Evolutionary conservation across 495 filamentous ascomycete species (phyloP), one percentile per base, ranked within the genome.

Genomic region (Hypoxylon perforatum): DNA sequence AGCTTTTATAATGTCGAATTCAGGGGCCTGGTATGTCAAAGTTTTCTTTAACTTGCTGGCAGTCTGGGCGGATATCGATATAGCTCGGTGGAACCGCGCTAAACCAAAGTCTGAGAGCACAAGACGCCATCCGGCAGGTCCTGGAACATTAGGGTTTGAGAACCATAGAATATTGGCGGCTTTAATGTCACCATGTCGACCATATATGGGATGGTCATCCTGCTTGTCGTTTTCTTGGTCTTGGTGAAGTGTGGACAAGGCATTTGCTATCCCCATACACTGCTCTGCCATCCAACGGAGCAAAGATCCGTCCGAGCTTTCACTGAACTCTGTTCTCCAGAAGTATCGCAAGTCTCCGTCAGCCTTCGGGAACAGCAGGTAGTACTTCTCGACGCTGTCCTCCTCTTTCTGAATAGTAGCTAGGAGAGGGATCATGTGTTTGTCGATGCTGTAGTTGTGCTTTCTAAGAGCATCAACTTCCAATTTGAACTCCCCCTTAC

Each of bases 131-230:
- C 48, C 49, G 0, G 21, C n/a, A 17, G 49, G 49, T 1, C 49
- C 63, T 11, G 10, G 0, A 12, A 10, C 12, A 2, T n/a, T 35
- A 7, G 55, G 55, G 18, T 65, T 50, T 7, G 56, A 28, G 35
- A 65, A 65, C 63, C 63, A 65, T 3, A 65, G 55, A 7, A 65
- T 65, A n/a, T 65, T 65, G 0, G 10, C 49, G 0, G 63, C 63
- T 50, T 65, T 65, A 22, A 65, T 53, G n/a, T 65, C 63, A 1
- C 63, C 63, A 44, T 65, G 63, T 10, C 63, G 63, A 1, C 63
- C 63, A 22, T 65, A 60, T 11, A 60, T 60, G 1, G 63, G 56
- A 53, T 47, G 21, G 15, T 58, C 61, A 1, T 61, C 49, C 1
- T 17, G 21, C 23, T 55, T 60, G 21, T 59, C 15, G 1, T 0